Evolutionary conservation across 1,139 yeast genomes (phyloP).

Genomic region (Pichia sp.): DNA sequence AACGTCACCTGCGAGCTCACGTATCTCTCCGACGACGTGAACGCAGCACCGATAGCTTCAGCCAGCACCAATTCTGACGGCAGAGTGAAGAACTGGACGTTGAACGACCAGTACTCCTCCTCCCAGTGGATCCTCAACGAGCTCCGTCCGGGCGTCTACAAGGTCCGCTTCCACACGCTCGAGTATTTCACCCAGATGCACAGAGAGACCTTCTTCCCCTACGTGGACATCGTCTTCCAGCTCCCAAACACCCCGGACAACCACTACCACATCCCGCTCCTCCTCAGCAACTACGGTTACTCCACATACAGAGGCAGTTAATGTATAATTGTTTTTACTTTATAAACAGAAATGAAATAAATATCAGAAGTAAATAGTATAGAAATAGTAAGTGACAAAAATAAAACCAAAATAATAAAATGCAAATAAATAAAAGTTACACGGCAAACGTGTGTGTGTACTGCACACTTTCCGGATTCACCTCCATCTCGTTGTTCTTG

Average conservation of each 20-base stretch:
- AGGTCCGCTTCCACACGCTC: conserved; percentile 72
- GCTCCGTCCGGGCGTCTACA: conserved; percentile 62
- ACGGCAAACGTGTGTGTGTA: conserved; percentile 54
- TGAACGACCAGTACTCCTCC: background rate
- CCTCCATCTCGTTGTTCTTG: conserved; percentile 52
- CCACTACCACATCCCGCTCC: conserved; percentile 85
- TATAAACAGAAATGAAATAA: background rate
- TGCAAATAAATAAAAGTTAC: background rate
- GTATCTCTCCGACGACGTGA: conserved; percentile 38
- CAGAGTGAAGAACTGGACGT: conserved; percentile 64
- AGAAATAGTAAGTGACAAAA: no score
- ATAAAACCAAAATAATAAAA: no score
- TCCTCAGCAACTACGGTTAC: conserved; percentile 80
- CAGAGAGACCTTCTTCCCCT: conserved; percentile 70
- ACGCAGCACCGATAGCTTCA: conserved; percentile 49
- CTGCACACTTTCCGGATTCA: conserved; percentile 49
- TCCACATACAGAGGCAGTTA: conserved; percentile 76
- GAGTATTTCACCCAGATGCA: conserved; percentile 49
- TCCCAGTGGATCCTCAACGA: conserved; percentile 36
- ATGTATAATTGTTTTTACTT: background rate
- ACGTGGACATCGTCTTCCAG: conserved; percentile 71
- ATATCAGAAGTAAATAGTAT: no score
- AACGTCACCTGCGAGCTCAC: conserved; percentile 62
- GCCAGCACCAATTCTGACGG: conserved; percentile 78
- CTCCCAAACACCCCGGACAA: conserved; percentile 65